These are phyloP conservation scores for Phaeosphaeria sp. DNA, from an alignment of 2,329 filamentous ascomycete species.

Conservation along the genomic window DNA sequence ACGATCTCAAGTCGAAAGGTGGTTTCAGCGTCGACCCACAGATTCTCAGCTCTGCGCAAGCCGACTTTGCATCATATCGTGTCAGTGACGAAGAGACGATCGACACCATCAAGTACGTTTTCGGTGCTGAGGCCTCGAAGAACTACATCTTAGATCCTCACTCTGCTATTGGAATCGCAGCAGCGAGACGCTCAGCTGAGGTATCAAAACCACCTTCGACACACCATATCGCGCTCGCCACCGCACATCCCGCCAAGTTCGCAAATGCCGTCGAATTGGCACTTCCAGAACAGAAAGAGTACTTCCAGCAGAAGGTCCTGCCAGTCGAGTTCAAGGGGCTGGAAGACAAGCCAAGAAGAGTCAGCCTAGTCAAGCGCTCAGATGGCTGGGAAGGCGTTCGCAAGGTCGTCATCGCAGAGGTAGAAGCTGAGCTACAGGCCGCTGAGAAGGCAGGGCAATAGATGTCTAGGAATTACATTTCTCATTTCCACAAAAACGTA, in stretches of 20 bases:
- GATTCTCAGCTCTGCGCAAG: conserved; percentile 73
- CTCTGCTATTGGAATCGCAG: conserved; percentile 84
- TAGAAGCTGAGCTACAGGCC: conserved; percentile 57
- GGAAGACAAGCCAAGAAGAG: conserved; percentile 75
- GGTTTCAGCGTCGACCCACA: conserved; percentile 81
- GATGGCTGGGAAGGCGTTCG: conserved; percentile 76
- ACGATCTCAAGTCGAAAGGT: conserved; percentile 78
- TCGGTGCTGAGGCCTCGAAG: conserved; percentile 56
- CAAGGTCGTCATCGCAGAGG: conserved; percentile 75
- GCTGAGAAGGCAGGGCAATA: conserved; percentile 32
- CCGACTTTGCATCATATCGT: conserved; percentile 81
- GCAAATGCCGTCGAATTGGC: conserved; percentile 82
- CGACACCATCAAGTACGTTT: conserved; percentile 54
- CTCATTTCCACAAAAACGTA: conserved; percentile 8
- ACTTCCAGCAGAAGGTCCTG: conserved; percentile 78
- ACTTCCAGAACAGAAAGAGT: conserved; percentile 72
- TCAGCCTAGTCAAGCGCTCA: conserved; percentile 69
- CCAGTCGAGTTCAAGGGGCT: conserved; percentile 83
- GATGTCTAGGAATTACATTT: too few relatives aligned
- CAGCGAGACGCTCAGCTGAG: conserved; percentile 71
- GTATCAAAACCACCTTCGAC: conserved; percentile 57
- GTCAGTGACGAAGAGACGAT: conserved; percentile 62
- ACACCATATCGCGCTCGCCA: conserved; percentile 83
- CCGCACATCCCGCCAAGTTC: conserved; percentile 96
- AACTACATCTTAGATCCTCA: conserved; percentile 91